These are phyloP conservation scores for Microdochium paspali DNA, from an alignment of 2,329 filamentous ascomycete species.

Conservation along the genomic window DNA sequence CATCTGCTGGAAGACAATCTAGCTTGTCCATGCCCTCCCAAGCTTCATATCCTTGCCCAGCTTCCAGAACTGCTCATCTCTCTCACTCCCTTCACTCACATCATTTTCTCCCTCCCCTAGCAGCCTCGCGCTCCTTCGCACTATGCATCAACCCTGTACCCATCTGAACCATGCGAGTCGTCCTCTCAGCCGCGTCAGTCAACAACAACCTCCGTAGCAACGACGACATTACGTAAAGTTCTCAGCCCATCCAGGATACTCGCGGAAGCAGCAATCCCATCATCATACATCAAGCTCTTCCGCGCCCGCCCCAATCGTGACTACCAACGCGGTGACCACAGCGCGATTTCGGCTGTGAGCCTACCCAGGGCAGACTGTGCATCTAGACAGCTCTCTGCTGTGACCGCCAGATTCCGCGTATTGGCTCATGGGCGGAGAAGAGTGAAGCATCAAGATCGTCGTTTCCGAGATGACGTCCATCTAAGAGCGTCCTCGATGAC, in stretches of 20 bases:
- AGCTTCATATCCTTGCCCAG: not conserved
- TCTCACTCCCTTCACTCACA: not conserved
- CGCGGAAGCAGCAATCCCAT: constrained; percentile 21
- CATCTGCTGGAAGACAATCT: no score
- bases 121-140: not conserved
- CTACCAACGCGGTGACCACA: constrained; percentile 31
- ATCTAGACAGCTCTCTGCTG: constrained; percentile 42
- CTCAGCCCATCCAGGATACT: constrained; percentile 18
- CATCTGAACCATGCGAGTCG: constrained; percentile 15
- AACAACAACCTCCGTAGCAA: constrained; percentile 14
- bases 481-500: no score
- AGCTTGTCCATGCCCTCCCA: not conserved
- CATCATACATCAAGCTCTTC: constrained; percentile 19
- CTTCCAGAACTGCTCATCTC: not conserved
- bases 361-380: constrained; percentile 40
- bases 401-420: constrained; percentile 37
- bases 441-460: no score
- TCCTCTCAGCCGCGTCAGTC: constrained; percentile 15
- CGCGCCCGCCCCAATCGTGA: constrained; percentile 22
- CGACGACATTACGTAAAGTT: constrained; percentile 17
- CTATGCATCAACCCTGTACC: constrained; percentile 1
- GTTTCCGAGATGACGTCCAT: no score
- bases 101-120: not conserved
- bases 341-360: constrained; percentile 42
- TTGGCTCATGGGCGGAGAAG: constrained; percentile 6